Percentiles rank a stretch among this genome's conserved stretches.
phyloP scores from a whole-genome alignment of 164 flowering plant genomes.

The Malania oleifera region DNA sequence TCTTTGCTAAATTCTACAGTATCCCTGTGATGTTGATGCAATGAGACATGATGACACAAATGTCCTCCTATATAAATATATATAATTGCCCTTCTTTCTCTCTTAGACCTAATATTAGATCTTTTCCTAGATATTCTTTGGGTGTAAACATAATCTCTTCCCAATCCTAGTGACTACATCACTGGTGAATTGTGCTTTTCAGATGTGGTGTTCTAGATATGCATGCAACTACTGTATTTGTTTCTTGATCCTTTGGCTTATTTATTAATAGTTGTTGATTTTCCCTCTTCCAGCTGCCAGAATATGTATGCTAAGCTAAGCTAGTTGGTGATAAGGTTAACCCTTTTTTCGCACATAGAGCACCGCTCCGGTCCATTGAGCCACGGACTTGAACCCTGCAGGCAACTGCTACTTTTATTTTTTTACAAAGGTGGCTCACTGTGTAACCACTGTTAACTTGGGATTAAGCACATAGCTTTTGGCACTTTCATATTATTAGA shows the following conservation, averaged over 20 bases:
- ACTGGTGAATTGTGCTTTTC: constrained; percentile 11
- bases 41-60: constrained; percentile 11
- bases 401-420: constrained; percentile 5
- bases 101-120: constrained; percentile 27
- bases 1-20: constrained; percentile 46
- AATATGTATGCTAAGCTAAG: constrained; percentile 10
- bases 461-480: neutral
- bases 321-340: constrained; percentile 10
- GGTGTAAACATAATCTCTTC: constrained; percentile 17
- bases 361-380: constrained; percentile 44
- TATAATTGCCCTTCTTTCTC: constrained; percentile 3
- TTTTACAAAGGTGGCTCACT: constrained; percentile 30
- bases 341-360: constrained; percentile 27
- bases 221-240: constrained; percentile 23
- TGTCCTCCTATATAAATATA: constrained; percentile 5
- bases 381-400: constrained; percentile 28
- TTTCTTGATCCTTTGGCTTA: neutral
- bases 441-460: too few species aligned
- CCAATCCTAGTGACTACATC: constrained; percentile 20
- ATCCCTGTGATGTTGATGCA: constrained; percentile 21
- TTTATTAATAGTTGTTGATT: neutral
- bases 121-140: constrained; percentile 40
- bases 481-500: neutral
- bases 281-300: neutral
- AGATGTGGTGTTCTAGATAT: constrained; percentile 20